Conservation (phyloP, 495 filamentous ascomycete species). For the Talaromyces borbonicus region DNA sequence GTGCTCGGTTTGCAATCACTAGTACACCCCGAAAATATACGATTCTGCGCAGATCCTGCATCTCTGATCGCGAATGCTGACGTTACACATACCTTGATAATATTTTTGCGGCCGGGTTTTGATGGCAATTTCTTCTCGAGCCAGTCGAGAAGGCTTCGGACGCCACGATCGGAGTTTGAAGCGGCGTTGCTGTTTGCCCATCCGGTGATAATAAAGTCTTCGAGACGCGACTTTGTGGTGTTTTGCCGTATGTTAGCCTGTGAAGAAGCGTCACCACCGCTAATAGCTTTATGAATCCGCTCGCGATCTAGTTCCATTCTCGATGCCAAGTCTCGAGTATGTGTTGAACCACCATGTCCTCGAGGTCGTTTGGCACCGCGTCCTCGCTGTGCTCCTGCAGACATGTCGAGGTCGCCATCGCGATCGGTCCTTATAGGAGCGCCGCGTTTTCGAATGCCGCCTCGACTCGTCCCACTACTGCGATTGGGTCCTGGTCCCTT, state of each 20-base stretch:
- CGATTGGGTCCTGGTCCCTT: constrained; percentile 22
- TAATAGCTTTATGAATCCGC: constrained; percentile 25
- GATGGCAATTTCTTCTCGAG: constrained; percentile 66
- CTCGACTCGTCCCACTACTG: constrained; percentile 33
- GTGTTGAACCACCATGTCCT: constrained; percentile 22
- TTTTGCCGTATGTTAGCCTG: constrained; percentile 33
- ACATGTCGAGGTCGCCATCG: constrained; percentile 82
- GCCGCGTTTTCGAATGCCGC: constrained; percentile 64
- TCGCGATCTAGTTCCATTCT: constrained; percentile 19
- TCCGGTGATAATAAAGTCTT: constrained; percentile 51
- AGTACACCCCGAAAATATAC: constrained; percentile 43
- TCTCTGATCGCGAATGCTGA: constrained; percentile 38
- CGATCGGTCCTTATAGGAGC: constrained; percentile 48
- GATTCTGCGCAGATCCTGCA: constrained; percentile 37
- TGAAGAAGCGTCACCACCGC: constrained; percentile 27
- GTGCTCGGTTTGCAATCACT: constrained; percentile 51
- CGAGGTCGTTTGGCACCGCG: constrained; percentile 30
- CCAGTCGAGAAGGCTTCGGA: constrained; percentile 61
- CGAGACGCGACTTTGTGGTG: constrained; percentile 11
- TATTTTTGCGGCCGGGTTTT: constrained; percentile 44
- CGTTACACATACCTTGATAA: constrained; percentile 76
- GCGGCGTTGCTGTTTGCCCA: constrained; percentile 70
- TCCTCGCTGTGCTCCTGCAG: constrained; percentile 28
- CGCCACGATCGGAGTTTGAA: constrained; percentile 57
- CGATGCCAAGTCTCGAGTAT: constrained; percentile 11